Base-by-base conservation (phyloP, 139 green algal genomes). In the Picochlorum sp. region DNA sequence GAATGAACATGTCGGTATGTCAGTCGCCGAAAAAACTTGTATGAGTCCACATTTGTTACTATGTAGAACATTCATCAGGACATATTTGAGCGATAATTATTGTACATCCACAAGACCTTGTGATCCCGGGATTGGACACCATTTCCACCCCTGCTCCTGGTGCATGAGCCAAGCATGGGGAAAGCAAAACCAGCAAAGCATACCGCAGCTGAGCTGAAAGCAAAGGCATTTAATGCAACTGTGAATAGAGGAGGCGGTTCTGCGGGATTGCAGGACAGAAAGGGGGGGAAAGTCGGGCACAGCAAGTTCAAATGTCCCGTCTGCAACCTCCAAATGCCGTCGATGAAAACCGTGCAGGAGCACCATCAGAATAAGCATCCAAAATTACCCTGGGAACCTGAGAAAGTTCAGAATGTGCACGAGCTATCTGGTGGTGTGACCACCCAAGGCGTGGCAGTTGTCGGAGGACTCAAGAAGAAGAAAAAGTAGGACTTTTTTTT, bases 101-200 rank as follows among this genome's bases (percentile, higher is more conserved):
- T 9, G 34, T 41, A 41, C 8, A 11, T 13, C 8, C 8, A 41
- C 34, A 41, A 41, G 34, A 11, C 8, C 34, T 41, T 41, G 34
- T 41, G 34, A 41, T 41, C 34, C 8, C 0, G 34, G 34, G 34
- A 41, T 41, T 41, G 34, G 34, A 41, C 34, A 41, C 8, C 8
- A 41, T 41, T 41, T 41, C 34, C 34, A 41, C 8, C 34, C 8
- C 34, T 41, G 6, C 34, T 13, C 2, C 8, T 41, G 34, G 34
- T 41, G 34, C 34, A 41, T 41, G 34, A 41, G 34, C 34, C 8
- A 13, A 30, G 7, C 34, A 54, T 54, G 69, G 69, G 83, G 6
- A 90, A 92, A 71, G 85, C 85, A 11, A 92, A 92, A 68, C 84
- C 85, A 6, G 77, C 85, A 4, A 92, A 92, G 77, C 86, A 94